These are phyloP conservation scores for Fusarium cyanostomum DNA, from an alignment of 2,329 filamentous ascomycete species.

Conservation along the genomic window DNA sequence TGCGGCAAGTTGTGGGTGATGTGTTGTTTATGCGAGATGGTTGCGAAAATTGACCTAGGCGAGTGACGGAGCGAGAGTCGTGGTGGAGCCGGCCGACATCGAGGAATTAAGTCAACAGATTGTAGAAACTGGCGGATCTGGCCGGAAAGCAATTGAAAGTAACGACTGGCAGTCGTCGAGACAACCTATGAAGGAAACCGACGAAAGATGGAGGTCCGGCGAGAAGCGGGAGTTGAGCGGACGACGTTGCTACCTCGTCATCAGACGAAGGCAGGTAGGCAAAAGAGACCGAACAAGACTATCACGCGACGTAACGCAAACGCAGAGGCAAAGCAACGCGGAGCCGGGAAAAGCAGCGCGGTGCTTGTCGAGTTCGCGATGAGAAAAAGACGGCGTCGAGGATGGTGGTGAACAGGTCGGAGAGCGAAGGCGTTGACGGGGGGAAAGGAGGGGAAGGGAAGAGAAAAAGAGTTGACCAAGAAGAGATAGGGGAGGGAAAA, in stretches of 20 bases:
- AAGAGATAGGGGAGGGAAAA: constrained; percentile 41
- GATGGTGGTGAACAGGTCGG: constrained; percentile 40
- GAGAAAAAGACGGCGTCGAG: constrained; percentile 34
- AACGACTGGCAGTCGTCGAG: constrained; percentile 45
- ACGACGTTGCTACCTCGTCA: constrained; percentile 36
- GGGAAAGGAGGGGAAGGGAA: constrained; percentile 38
- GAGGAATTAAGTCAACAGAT: constrained; percentile 36
- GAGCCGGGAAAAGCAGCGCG: constrained; percentile 26
- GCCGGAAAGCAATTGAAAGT: constrained; percentile 39
- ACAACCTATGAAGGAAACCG: constrained; percentile 38
- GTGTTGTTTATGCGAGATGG: constrained; percentile 16
- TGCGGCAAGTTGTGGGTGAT: constrained; percentile 14
- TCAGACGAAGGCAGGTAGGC: constrained; percentile 36
- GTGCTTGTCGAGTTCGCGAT: constrained; percentile 38
- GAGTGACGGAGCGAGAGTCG: constrained; percentile 37
- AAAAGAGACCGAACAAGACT: constrained; percentile 29
- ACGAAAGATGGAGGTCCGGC: constrained; percentile 41
- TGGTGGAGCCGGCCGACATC: constrained; percentile 42
- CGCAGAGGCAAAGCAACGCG: constrained; percentile 31
- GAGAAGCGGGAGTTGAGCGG: constrained; percentile 30
- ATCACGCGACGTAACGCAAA: constrained; percentile 35
- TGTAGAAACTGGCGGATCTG: constrained; percentile 28
- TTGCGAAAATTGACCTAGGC: constrained; percentile 32
- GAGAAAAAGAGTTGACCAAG: constrained; percentile 39
- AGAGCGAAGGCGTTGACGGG: constrained; percentile 43